These are phyloP conservation scores for Phytopythium kandeliae DNA, from an alignment of 352 stramenopile genomes.

Conservation along the genomic window DNA sequence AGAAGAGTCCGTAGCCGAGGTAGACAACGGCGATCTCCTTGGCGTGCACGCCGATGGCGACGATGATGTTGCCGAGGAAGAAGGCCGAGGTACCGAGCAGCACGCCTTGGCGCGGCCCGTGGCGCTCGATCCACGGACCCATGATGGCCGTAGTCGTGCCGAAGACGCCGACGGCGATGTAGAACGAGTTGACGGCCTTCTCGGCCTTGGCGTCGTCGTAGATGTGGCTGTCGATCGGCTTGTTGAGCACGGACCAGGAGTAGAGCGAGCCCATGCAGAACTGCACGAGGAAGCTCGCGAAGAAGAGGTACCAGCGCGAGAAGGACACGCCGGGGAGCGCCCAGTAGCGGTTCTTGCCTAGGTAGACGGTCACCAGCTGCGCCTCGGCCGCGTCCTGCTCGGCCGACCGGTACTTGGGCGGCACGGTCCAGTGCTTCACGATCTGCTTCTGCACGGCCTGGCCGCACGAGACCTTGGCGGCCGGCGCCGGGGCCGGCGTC, in stretches of 20 bases:
- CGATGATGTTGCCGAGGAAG: conserved; percentile 47
- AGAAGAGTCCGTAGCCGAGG: conserved; percentile 65
- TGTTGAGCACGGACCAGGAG: conserved; percentile 67
- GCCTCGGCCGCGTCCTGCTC: conserved; percentile 50
- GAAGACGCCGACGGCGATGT: conserved; percentile 57
- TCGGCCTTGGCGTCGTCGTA: conserved; percentile 43
- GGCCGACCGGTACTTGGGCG: conserved; percentile 29
- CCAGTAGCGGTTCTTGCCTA: conserved; percentile 49
- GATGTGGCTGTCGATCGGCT: conserved; percentile 45
- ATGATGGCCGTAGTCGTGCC: conserved; percentile 47
- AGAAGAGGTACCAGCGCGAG: conserved; percentile 65
- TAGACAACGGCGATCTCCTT: conserved; percentile 52
- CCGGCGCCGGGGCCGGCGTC: too few species aligned
- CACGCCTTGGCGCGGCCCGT: conserved; percentile 37
- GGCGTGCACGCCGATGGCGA: conserved; percentile 41
- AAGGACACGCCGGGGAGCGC: conserved; percentile 29
- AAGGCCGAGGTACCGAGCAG: conserved; percentile 38
- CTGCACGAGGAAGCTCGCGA: conserved; percentile 51
- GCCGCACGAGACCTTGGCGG: conserved; percentile 10
- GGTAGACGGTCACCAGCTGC: conserved; percentile 44
- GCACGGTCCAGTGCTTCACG: conserved; percentile 46
- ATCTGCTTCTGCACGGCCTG: conserved; percentile 19
- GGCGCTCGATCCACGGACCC: conserved; percentile 52
- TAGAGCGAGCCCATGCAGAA: conserved; percentile 73
- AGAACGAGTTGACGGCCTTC: conserved; percentile 60